phyloP scores from a whole-genome alignment of 2,329 filamentous ascomycete genomes.

The Fusarium sterilihyphosum region DNA sequence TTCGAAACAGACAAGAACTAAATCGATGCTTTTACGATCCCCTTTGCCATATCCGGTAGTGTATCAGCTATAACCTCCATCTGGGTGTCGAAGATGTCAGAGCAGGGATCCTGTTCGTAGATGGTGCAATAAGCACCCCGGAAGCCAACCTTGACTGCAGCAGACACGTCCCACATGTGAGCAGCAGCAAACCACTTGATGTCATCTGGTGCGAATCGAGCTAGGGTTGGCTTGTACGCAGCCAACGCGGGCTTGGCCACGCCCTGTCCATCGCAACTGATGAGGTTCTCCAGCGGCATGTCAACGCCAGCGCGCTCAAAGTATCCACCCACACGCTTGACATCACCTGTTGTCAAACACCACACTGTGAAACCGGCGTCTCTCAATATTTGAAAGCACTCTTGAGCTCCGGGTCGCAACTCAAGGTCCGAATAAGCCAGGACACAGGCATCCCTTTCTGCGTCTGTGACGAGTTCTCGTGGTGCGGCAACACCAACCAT shows the following conservation, averaged over 20 bases:
- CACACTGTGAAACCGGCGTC: conserved; percentile 55
- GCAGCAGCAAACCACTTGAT: conserved; percentile 67
- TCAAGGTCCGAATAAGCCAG: not conserved
- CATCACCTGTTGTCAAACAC: conserved; percentile 63
- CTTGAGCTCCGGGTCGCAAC: not conserved
- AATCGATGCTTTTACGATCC: not conserved
- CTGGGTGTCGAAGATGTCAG: not conserved
- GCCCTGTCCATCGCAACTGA: conserved; percentile 57
- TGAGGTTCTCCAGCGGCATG: conserved; percentile 60
- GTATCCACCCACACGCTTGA: conserved; percentile 60
- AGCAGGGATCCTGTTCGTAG: conserved; percentile 1
- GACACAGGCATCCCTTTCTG: not conserved
- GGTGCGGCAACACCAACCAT: conserved; percentile 52
- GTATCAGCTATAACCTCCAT: not conserved
- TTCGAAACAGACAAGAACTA: not conserved
- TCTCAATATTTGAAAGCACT: not conserved
- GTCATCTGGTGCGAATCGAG: conserved; percentile 42
- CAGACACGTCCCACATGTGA: conserved; percentile 68
- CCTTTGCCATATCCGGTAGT: not conserved
- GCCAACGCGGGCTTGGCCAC: conserved; percentile 49
- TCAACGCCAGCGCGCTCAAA: conserved; percentile 59
- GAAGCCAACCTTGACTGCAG: conserved; percentile 48
- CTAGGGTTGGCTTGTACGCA: conserved; percentile 53
- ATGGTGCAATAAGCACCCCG: conserved; percentile 4
- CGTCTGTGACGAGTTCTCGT: not conserved